These are phyloP conservation scores for Beta vulgaris DNA, from an alignment of 148 eudicot species.

Conservation along the genomic window DNA sequence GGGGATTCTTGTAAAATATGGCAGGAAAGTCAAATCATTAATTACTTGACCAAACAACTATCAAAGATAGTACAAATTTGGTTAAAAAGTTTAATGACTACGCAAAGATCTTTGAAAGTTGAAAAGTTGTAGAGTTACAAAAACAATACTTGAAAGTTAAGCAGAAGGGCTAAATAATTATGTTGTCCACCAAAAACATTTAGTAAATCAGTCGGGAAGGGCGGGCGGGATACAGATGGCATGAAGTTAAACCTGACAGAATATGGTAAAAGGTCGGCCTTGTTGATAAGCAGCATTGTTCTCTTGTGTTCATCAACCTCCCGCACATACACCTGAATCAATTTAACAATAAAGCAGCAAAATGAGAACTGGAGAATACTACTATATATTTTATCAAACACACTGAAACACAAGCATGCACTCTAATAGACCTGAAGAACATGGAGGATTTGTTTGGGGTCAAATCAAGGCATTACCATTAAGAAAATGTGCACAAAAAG, in stretches of 20 bases:
- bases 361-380: background rate
- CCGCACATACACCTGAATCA: conserved; percentile 67
- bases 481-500: background rate
- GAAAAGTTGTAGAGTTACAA: too few species aligned
- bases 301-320: conserved; percentile 84
- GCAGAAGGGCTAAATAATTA: too few species aligned
- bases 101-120: too few species aligned
- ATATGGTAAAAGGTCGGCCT: conserved; percentile 88
- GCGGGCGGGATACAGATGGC: too few species aligned
- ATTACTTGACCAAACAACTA: too few species aligned
- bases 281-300: conserved; percentile 89
- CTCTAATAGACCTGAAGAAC: background rate
- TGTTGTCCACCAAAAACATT: too few species aligned
- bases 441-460: background rate
- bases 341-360: conserved; percentile 8
- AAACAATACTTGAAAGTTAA: too few species aligned
- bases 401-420: background rate
- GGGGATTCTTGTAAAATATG: too few species aligned
- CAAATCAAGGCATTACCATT: background rate
- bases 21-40: too few species aligned
- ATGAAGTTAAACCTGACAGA: conserved; percentile 50
- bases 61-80: too few species aligned
- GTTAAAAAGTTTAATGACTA: too few species aligned
- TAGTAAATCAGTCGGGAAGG: too few species aligned
- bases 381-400: background rate